These are phyloP conservation scores for Ajuga chamaepitys DNA, from an alignment of 257 asterid genomes.

Conservation along the genomic window DNA sequence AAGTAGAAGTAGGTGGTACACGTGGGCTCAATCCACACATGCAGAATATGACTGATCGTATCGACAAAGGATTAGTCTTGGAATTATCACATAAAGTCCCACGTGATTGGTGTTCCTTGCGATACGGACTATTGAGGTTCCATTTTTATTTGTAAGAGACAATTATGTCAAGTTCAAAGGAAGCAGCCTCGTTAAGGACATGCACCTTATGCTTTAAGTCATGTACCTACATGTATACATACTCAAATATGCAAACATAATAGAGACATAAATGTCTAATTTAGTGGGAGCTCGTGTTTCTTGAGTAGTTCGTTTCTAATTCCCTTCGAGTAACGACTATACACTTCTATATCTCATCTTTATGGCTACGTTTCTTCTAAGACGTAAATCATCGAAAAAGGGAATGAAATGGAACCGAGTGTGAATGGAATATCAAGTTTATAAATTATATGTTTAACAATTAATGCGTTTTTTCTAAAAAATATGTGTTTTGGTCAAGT, in stretches of 20 bases:
- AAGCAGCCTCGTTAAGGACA: conserved; percentile 8
- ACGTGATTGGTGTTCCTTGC: conserved; percentile 36
- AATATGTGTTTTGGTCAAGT: no score
- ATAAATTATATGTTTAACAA: no score
- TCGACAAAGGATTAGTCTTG: conserved; percentile 13
- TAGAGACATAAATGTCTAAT: conserved; percentile 15
- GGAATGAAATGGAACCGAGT: no score
- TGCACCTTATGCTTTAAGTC: conserved; percentile 29
- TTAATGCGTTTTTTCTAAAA: no score
- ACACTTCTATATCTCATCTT: conserved; percentile 12
- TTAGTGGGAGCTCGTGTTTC: conserved; percentile 4
- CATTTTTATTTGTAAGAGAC: conserved; percentile 17
- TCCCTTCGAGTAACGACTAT: no score
- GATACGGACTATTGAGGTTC: conserved; percentile 4
- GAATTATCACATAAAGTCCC: conserved; percentile 24
- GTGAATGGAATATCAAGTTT: no score
- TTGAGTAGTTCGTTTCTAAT: no score
- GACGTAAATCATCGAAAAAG: no score
- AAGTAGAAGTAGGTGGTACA: conserved; percentile 1
- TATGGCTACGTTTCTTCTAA: neutral
- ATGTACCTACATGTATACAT: neutral
- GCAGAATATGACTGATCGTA: conserved; percentile 15
- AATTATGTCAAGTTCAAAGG: conserved; percentile 21
- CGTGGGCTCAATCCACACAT: conserved; percentile 21
- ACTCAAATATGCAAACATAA: conserved; percentile 16